phyloP scores from a whole-genome alignment of 768 basidiomycete genomes.

The Hericium erinaceus region DNA sequence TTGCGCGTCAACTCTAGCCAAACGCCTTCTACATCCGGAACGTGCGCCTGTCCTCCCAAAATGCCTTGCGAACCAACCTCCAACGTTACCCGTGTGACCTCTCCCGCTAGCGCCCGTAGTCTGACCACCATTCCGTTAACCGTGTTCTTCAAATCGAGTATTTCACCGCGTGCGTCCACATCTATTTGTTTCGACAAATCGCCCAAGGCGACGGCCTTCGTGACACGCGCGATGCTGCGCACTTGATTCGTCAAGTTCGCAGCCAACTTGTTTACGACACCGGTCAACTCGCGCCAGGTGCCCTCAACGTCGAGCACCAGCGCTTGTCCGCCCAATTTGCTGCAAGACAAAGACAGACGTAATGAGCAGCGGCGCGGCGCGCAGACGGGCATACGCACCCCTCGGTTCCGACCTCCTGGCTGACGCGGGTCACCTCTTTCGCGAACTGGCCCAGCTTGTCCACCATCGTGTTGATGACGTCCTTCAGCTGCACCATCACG shows the following conservation, averaged over 20 bases:
- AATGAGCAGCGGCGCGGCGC: neutral
- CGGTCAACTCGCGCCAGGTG: conserved; percentile 73
- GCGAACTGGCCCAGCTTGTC: conserved; percentile 77
- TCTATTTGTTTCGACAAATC: conserved; percentile 84
- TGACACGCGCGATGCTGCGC: conserved; percentile 44
- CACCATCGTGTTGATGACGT: conserved; percentile 37
- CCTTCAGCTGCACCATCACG: conserved; percentile 43
- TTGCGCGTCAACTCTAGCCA: conserved; percentile 74
- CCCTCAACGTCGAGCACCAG: conserved; percentile 83
- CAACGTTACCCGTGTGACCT: conserved; percentile 72
- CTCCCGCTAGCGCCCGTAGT: conserved; percentile 57
- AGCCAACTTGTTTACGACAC: conserved; percentile 69
- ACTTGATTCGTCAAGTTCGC: conserved; percentile 57
- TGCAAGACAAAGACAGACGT: conserved; percentile 13
- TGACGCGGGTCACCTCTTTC: conserved; percentile 75
- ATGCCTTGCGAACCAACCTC: conserved; percentile 84
- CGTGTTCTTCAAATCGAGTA: conserved; percentile 62
- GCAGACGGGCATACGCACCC: conserved; percentile 9
- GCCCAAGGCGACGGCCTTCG: conserved; percentile 73
- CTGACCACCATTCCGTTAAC: conserved; percentile 39
- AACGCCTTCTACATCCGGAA: conserved; percentile 79
- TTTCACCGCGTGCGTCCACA: conserved; percentile 82
- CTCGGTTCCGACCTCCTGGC: conserved; percentile 74
- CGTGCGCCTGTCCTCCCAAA: conserved; percentile 76
- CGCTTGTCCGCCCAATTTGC: conserved; percentile 76